phyloP scores from a whole-genome alignment of 257 asterid genomes.

The Ilex aquifolium region DNA sequence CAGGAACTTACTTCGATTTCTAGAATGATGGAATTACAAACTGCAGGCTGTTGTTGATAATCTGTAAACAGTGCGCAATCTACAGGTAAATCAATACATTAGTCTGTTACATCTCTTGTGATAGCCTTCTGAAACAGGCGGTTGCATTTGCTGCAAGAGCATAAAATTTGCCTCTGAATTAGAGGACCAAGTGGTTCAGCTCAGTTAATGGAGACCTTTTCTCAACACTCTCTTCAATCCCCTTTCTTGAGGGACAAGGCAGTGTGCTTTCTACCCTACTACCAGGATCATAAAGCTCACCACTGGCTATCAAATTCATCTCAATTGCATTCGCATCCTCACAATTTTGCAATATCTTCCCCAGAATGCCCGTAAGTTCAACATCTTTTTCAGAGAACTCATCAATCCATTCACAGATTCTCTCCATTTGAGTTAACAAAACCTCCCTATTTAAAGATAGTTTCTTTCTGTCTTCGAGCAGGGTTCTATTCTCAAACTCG shows the following conservation, averaged over 20 bases:
- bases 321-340: slow-evolving; percentile 7
- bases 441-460: slow-evolving; percentile 7
- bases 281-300: neutral
- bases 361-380: slow-evolving; percentile 25
- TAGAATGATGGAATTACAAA: too few species aligned
- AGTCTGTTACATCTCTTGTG: neutral
- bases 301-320: neutral
- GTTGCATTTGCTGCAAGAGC: neutral
- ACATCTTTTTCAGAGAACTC: slow-evolving; percentile 28
- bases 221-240: slow-evolving; percentile 7
- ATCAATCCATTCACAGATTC: slow-evolving; percentile 21
- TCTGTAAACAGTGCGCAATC: neutral
- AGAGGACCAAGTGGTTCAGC: slow-evolving; percentile 17
- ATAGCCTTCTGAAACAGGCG: neutral
- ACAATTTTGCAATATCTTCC: slow-evolving; percentile 14
- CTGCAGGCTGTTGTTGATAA: neutral
- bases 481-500: neutral
- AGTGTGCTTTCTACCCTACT: neutral
- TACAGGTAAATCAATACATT: too few species aligned
- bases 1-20: too few species aligned
- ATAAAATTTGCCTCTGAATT: neutral
- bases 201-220: slow-evolving; percentile 32
- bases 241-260: slow-evolving; percentile 26
- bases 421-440: slow-evolving; percentile 26
- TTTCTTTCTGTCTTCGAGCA: neutral